Percentiles rank a stretch among this genome's conserved stretches.
These are phyloP conservation scores for Debaryomyces coudertii DNA, from an alignment of 1,139 yeast genomes.

Conservation along the genomic window DNA sequence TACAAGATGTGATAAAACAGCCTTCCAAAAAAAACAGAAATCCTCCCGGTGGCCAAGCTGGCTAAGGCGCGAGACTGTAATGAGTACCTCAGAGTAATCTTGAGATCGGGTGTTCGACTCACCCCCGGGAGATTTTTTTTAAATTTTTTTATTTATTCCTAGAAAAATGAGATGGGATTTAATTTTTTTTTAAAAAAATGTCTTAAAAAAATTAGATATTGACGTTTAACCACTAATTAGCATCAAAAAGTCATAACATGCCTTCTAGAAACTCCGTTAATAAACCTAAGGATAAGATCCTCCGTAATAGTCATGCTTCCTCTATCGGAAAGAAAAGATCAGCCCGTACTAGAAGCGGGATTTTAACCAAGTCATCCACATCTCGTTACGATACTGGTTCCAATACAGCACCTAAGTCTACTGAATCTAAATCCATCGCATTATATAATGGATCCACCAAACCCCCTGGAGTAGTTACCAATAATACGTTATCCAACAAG, in stretches of 20 bases:
- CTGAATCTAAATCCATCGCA: slow-evolving; percentile 67
- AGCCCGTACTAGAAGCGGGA: slow-evolving; percentile 49
- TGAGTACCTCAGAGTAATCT: slow-evolving; percentile 56
- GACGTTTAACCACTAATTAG: not conserved
- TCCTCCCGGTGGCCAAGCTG: slow-evolving; percentile 78
- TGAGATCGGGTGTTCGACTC: slow-evolving; percentile 87
- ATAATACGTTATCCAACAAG: slow-evolving; percentile 72
- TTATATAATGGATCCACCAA: slow-evolving; percentile 51
- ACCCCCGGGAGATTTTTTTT: slow-evolving; percentile 72
- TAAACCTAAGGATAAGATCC: slow-evolving; percentile 70
- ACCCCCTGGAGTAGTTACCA: slow-evolving; percentile 52
- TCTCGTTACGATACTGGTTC: slow-evolving; percentile 41
- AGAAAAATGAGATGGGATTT: slow-evolving; percentile 3
- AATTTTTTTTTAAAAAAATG: slow-evolving; percentile 10
- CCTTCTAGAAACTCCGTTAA: slow-evolving; percentile 80
- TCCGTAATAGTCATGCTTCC: slow-evolving; percentile 56
- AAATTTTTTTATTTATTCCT: slow-evolving; percentile 21
- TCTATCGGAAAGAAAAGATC: slow-evolving; percentile 62
- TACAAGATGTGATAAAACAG: not conserved
- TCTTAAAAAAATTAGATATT: slow-evolving; percentile 2
- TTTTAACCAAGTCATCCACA: slow-evolving; percentile 50
- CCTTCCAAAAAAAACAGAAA: not conserved
- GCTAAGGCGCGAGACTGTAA: slow-evolving; percentile 85
- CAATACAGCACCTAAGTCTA: slow-evolving; percentile 43
- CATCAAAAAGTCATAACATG: slow-evolving; percentile 40